Conservation (phyloP, 2,329 filamentous ascomycete genomes). For the Aspergillus sp. region DNA sequence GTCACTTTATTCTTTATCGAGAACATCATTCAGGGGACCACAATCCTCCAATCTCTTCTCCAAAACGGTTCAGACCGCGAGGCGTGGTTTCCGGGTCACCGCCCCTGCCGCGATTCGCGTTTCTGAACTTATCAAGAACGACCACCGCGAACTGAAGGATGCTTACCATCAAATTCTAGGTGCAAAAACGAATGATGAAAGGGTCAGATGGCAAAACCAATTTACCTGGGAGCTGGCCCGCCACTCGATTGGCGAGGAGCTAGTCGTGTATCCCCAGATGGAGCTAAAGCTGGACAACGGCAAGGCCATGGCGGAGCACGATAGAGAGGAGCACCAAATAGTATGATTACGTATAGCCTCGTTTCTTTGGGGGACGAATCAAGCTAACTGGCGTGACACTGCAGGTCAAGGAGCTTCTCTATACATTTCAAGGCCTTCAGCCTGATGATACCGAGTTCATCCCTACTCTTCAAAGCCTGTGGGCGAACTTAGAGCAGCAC, state of each 20-base stretch:
- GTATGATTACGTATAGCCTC: constrained; percentile 1
- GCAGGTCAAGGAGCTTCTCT: constrained; percentile 53
- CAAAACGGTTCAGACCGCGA: no score
- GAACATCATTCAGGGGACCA: no score
- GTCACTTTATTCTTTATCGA: no score
- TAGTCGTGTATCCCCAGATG: constrained; percentile 56
- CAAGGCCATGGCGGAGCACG: constrained; percentile 47
- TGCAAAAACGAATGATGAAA: constrained; percentile 41
- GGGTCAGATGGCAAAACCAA: constrained; percentile 49
- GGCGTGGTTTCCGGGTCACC: no score
- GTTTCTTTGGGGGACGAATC: no score
- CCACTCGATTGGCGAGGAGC: constrained; percentile 52
- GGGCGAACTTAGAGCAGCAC: constrained; percentile 45
- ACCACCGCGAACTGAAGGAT: constrained; percentile 43
- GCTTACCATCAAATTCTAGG: constrained; percentile 46
- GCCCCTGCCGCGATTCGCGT: not conserved
- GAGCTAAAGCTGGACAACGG: constrained; percentile 51
- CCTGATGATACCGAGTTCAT: constrained; percentile 43
- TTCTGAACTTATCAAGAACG: constrained; percentile 40
- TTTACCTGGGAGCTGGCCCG: constrained; percentile 55
- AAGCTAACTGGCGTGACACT: no score
- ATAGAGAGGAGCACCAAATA: constrained; percentile 48
- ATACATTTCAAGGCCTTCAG: constrained; percentile 51
- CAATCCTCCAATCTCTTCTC: no score
- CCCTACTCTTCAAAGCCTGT: constrained; percentile 44